Conservation (phyloP, 257 asterid species). For the Primulina tabacum region DNA sequence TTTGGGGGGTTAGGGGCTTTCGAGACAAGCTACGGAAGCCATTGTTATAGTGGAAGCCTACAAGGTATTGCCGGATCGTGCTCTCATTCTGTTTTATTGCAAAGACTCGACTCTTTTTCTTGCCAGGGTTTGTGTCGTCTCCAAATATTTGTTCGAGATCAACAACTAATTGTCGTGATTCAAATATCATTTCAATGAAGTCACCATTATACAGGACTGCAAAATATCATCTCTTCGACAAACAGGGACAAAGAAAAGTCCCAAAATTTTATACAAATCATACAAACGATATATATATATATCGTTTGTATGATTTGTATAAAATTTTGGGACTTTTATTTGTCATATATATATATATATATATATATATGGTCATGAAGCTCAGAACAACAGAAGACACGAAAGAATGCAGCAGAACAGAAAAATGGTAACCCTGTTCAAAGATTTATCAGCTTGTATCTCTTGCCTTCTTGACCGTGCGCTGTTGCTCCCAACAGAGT, state of each 20-base stretch:
- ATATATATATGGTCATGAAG: neutral
- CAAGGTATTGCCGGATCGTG: constrained; percentile 59
- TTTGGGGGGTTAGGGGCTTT: constrained; percentile 60
- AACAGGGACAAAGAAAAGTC: neutral
- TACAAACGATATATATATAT: constrained; percentile 10
- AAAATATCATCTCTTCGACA: constrained; percentile 48
- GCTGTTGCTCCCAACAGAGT: constrained; percentile 35
- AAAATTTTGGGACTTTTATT: no score
- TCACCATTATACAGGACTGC: constrained; percentile 41
- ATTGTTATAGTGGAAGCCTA: constrained; percentile 57
- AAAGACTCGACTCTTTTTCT: constrained; percentile 52
- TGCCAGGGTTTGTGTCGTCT: constrained; percentile 41
- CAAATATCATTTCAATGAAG: neutral
- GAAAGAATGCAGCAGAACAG: constrained; percentile 53
- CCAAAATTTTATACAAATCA: constrained; percentile 27
- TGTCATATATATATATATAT: no score
- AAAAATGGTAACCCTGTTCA: constrained; percentile 63
- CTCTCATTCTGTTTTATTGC: constrained; percentile 59
- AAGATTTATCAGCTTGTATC: constrained; percentile 54
- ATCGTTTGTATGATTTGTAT: no score
- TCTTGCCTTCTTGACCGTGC: constrained; percentile 73
- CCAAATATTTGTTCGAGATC: neutral
- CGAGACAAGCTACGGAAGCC: constrained; percentile 60
- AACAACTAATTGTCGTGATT: neutral
- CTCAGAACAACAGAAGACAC: constrained; percentile 65